Evolutionary conservation across 345 rosid genomes (phyloP).

Genomic region (Eucalyptus cladocalyx): DNA sequence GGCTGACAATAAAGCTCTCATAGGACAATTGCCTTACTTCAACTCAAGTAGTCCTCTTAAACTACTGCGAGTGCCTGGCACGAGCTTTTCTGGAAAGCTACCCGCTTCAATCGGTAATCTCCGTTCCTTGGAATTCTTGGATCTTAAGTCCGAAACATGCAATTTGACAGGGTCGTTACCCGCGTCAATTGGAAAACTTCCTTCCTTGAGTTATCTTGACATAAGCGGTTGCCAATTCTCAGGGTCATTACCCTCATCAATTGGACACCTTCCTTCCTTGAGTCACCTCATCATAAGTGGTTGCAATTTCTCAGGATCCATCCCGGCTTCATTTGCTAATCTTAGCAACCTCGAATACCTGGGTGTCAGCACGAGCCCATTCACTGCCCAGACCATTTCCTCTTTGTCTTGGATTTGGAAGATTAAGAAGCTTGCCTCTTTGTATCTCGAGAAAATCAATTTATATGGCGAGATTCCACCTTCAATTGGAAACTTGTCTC

Average conservation of each 20-base stretch:
- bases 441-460: accelerated
- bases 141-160: accelerated
- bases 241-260: background rate
- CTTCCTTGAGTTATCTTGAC: background rate
- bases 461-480: background rate
- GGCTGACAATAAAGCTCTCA: background rate
- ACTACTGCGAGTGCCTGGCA: background rate
- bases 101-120: background rate
- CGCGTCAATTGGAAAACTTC: background rate
- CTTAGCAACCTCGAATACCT: background rate
- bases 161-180: background rate
- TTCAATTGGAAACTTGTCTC: background rate
- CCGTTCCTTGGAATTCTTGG: background rate
- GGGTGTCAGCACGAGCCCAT: background rate
- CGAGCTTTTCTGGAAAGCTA: background rate
- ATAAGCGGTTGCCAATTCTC: background rate
- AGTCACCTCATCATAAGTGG: background rate
- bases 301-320: background rate
- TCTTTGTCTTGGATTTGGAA: background rate
- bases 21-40: background rate
- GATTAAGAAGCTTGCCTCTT: background rate
- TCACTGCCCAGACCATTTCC: background rate
- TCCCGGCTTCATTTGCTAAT: constrained; percentile 3
- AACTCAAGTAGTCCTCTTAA: background rate
- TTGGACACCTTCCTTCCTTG: background rate